phyloP scores from a whole-genome alignment of 495 filamentous ascomycete genomes.

The Penicillium subrubescens region DNA sequence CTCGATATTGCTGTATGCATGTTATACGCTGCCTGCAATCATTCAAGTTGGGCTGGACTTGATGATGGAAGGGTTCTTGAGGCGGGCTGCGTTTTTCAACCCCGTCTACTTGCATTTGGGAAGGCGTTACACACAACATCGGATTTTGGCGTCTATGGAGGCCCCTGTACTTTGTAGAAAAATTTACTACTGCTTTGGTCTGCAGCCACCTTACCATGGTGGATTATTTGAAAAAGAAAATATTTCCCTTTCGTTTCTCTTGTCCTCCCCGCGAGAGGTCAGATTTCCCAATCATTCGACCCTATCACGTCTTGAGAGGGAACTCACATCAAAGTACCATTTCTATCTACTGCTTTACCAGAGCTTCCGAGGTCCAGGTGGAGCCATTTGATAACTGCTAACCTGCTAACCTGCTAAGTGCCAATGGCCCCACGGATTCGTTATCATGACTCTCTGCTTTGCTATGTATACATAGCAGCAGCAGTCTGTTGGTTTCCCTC shows the following conservation, averaged over 20 bases:
- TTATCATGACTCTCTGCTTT: neutral
- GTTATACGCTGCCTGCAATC: neutral
- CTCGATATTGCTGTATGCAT: neutral
- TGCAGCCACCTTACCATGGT: neutral
- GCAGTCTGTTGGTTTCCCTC: neutral
- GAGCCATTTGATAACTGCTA: neutral
- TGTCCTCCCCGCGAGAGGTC: neutral
- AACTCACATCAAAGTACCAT: neutral
- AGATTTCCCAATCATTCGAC: neutral
- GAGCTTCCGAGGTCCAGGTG: neutral
- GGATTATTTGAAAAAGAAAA: neutral
- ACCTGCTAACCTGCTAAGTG: neutral
- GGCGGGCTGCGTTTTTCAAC: neutral
- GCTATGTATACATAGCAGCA: no score
- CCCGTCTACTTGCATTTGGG: slow-evolving; percentile 15
- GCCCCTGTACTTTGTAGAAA: slow-evolving; percentile 12
- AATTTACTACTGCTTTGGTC: neutral
- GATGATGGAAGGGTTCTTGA: neutral
- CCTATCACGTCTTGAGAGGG: neutral
- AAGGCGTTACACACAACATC: slow-evolving; percentile 18
- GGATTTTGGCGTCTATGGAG: slow-evolving; percentile 19
- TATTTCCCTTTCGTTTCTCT: neutral
- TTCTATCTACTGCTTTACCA: neutral
- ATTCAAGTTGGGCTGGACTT: neutral
- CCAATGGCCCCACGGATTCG: neutral